phyloP scores from a whole-genome alignment of 2,329 filamentous ascomycete genomes.

The Cercospora sesami region DNA sequence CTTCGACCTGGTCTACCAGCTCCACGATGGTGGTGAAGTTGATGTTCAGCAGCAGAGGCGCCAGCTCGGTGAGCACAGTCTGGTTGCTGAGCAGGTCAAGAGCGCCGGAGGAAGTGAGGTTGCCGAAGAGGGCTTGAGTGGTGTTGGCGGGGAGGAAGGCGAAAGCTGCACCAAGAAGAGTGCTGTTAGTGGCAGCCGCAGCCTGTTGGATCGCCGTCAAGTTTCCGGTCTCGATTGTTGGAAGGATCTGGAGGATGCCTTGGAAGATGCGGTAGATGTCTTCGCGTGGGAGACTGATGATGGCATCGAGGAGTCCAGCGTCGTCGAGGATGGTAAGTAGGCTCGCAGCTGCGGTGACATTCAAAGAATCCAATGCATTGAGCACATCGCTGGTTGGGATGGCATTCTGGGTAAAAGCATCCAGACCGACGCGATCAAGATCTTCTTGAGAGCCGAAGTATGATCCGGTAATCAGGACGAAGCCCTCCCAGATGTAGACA shows the following conservation, averaged over 20 bases:
- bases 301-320: conserved; percentile 15
- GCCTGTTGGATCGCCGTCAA: conserved; percentile 10
- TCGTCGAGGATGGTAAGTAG: conserved; percentile 10
- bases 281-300: conserved; percentile 11
- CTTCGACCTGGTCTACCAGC: conserved; percentile 15
- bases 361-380: conserved; percentile 18
- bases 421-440: conserved; percentile 19
- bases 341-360: conserved; percentile 17
- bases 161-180: conserved; percentile 10
- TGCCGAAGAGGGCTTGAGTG: conserved; percentile 15
- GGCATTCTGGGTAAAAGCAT: conserved; percentile 2
- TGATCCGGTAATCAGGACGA: conserved; percentile 21
- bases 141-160: not conserved
- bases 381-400: conserved; percentile 11
- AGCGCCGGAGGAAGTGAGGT: conserved; percentile 15
- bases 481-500: conserved; percentile 23
- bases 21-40: conserved; percentile 21
- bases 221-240: conserved; percentile 16
- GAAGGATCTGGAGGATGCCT: conserved; percentile 15
- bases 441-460: conserved; percentile 23
- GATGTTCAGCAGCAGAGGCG: conserved; percentile 17
- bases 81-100: conserved; percentile 18
- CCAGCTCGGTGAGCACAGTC: conserved; percentile 14
- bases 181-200: conserved; percentile 16
- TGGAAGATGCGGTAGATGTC: conserved; percentile 11